Base-by-base conservation (phyloP, 2,329 filamentous ascomycete species). In the Falciphora oryzae region DNA sequence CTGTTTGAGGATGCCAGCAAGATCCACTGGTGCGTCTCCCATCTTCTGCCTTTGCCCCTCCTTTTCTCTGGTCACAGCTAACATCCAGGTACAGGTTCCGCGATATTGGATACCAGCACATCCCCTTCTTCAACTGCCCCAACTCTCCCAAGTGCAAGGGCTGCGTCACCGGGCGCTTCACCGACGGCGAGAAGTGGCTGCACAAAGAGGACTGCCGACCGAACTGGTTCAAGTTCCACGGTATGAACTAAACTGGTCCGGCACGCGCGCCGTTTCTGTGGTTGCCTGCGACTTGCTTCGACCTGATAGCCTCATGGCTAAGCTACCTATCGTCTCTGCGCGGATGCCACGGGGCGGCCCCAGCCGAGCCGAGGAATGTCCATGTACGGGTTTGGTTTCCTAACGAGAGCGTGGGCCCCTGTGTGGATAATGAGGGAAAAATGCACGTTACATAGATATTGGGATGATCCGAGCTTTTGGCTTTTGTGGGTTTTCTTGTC, bases 71-170 rank as follows among this genome's bases (percentile, higher is more conserved):
- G 25, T 53, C n/a, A 64, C n/a, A 56, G 27, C 67, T 53, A n/a
- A 53, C 44, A 53, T 53, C 3, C 57, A 29, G 35, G 31, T 35
- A 8, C 68, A 97, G 93, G 93, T 99, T 99, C 89, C 93, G 94
- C 64, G 95, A 99, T 75, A 98, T 99, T 70, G 95, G 95, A 65
- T 99, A 99, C 79, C 93, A 97, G 73, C 95, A 99, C 71, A 93
- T 98, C 64, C 95, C 95, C 59, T 99, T 96, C 80, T 97, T 96
- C 83, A 99, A 99, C 80, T 99, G 95, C 75, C 95, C 95, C 67
- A 98, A 97, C 78, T 96, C 90, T 63, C 91, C 92, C 62, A 98
- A 98, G 77, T 98, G 94, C 75, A 89, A 85, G 69, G 92, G 91
- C 69, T 98, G 94, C 75, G 84, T 88, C n/a, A 86, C 91, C 0